Evolutionary conservation across 345 rosid species (phyloP), one percentile per base, ranked within the genome.

Genomic region (Balakata baccata): DNA sequence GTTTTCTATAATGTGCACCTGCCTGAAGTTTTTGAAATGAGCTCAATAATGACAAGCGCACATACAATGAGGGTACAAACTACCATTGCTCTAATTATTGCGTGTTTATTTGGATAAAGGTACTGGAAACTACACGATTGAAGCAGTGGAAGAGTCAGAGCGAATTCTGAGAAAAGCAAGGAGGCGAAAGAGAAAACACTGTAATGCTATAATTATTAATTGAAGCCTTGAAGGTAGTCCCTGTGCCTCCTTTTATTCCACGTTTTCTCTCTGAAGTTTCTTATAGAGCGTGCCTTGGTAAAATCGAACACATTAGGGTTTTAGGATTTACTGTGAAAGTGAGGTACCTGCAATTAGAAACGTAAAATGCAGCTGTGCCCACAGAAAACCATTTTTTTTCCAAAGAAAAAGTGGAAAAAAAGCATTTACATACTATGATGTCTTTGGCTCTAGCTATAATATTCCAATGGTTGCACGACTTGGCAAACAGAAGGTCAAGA

Each of bases 101-200:
- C 12, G 41, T 37, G 17, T 78, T 69, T 69, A 18, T 47, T 66
- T 60, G 66, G 39, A 39, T 38, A 74, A 58, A 80, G 78, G 74
- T 20, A 47, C 51, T 13, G 65, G 20, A 49, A 77, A 79, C 72
- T 71, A 73, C 66, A 76, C 75, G 63, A 69, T 80, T 7, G 85
- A 87, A 73, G 86, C 84, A 69, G 79, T 82, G 81, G 83, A 84
- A 76, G 96, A 89, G 77, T 87, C 92, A 6, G 81, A 85, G 20
- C 74, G 81, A 68, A 87, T 96, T 71, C 81, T 96, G 82, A 87
- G 77, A 78, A 84, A 72, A 73, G 97, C 98, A 67, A 89, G 98
- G 85, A 89, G 95, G 84, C 80, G 83, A 68, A 96, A 84, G 86
- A 82, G 98, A 78, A 90, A 86, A 79, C 71, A 75, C 53, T 74